These are phyloP conservation scores for Aleurites moluccanus DNA, from an alignment of 441 rosid species.

Conservation along the genomic window DNA sequence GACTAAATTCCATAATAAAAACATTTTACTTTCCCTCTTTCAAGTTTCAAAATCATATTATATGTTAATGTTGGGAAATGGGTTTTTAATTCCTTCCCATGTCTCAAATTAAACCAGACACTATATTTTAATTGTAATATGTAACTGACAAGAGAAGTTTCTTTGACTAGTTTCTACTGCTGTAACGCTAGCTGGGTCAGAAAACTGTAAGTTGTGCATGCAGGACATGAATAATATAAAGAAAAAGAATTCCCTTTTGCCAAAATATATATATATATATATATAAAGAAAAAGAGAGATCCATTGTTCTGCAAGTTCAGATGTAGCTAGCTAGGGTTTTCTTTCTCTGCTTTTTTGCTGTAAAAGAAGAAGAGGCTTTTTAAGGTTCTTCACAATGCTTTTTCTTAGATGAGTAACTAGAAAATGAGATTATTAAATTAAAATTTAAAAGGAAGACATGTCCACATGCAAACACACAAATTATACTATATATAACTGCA, in stretches of 20 bases:
- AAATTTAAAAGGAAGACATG: slow-evolving; percentile 4
- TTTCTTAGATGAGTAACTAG: background rate
- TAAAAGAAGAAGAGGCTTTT: background rate
- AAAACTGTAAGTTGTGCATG: too few relatives aligned
- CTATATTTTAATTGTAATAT: too few relatives aligned
- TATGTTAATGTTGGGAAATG: background rate
- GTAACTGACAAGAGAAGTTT: slow-evolving; percentile 19
- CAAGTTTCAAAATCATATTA: background rate
- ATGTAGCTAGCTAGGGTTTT: slow-evolving; percentile 17
- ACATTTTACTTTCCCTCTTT: background rate
- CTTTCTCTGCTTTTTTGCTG: background rate
- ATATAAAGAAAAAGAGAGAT: too few relatives aligned
- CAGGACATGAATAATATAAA: too few relatives aligned
- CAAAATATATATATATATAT: too few relatives aligned
- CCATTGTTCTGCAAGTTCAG: too few relatives aligned
- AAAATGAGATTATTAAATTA: background rate
- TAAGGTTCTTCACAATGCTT: slow-evolving; percentile 15
- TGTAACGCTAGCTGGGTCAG: background rate
- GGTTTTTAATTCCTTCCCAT: background rate
- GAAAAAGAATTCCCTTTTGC: too few relatives aligned
- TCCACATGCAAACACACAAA: slow-evolving; percentile 14
- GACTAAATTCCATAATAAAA: background rate
- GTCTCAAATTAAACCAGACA: too few relatives aligned
- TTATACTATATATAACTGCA: background rate
- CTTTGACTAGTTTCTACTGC: background rate